Base-by-base conservation (phyloP, 208 protist species). In the Vickermania spadyakhi region DNA sequence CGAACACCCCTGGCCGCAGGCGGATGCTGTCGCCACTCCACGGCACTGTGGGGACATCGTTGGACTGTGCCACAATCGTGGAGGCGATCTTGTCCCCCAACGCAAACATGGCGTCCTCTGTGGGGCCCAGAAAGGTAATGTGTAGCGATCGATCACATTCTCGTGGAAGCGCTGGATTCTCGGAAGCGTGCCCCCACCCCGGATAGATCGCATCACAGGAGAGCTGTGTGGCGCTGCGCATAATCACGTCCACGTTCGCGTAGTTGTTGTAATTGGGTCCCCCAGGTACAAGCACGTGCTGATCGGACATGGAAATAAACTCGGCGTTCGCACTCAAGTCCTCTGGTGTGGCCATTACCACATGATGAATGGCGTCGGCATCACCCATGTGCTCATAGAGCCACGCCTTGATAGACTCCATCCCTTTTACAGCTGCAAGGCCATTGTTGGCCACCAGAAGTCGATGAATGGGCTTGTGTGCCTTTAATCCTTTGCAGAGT, bases 391-490 rank as follows among this genome's bases (percentile, higher is more conserved):
- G 86, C 52, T 97, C 79, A 75, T 98, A 99, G 22, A 93, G 68
- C 96, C 96, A 99, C 45, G 88, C 84, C 57, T 96, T 86, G 30
- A 99, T 97, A 7, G 95, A 98, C 55, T 98, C 91, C 54, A 99
- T 99, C 28, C 86, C 93, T 73, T 99, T 99, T 3, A 98, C 95
- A 0, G 97, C 97, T 11, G 97, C 97, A 31, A 99, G 97, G 58
- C 98, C 98, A 76, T 99, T 99, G 77, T 99, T 99, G 13, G 97
- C 96, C 28, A 99, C 92, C 45, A 99, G 84, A 14, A 99, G 73
- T 25, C 84, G 79, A 21, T 81, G 67, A 54, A 98, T 93, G 2
- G 79, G 65, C 29, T 67, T 73, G 2, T 60, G 84, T 7, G 84
- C 87, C 0, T 70, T 84, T 1, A 94, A 67, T 28, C 75, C 68